Evolutionary conservation across 176 grass and related monocot species (phyloP).

Genomic region (Pharus latifolius): DNA sequence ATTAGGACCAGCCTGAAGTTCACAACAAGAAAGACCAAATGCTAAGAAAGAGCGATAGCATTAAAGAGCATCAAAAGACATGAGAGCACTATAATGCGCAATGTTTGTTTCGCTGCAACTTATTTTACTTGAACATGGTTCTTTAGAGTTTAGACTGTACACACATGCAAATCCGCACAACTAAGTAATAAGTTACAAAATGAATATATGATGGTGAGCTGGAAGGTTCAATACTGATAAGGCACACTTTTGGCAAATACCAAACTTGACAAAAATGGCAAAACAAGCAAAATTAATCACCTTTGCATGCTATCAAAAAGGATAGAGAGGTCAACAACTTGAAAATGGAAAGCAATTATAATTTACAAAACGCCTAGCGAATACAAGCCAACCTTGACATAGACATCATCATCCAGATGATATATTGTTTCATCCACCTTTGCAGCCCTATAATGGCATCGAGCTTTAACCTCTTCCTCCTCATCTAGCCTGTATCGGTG

Average conservation of each 20-base stretch:
- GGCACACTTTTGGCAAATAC: too few species aligned
- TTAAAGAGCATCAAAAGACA: too few species aligned
- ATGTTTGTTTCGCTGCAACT: too few species aligned
- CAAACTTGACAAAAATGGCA: not conserved
- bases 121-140: too few species aligned
- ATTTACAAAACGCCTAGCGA: not conserved
- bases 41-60: too few species aligned
- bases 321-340: not conserved
- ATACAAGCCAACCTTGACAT: slow-evolving; percentile 39
- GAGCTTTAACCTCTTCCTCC: slow-evolving; percentile 8
- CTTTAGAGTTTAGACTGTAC: too few species aligned
- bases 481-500: slow-evolving; percentile 2
- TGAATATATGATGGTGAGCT: too few species aligned
- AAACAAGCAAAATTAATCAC: not conserved
- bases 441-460: slow-evolving; percentile 28
- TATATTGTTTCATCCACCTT: slow-evolving; percentile 42
- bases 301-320: not conserved
- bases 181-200: not conserved
- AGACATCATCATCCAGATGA: slow-evolving; percentile 47
- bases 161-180: not conserved
- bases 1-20: slow-evolving; percentile 37
- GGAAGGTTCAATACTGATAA: too few species aligned
- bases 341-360: not conserved
- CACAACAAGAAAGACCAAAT: not conserved
- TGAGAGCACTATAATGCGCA: too few species aligned